phyloP scores from a whole-genome alignment of 2,329 filamentous ascomycete genomes.

The Sarocladium kiliense region DNA sequence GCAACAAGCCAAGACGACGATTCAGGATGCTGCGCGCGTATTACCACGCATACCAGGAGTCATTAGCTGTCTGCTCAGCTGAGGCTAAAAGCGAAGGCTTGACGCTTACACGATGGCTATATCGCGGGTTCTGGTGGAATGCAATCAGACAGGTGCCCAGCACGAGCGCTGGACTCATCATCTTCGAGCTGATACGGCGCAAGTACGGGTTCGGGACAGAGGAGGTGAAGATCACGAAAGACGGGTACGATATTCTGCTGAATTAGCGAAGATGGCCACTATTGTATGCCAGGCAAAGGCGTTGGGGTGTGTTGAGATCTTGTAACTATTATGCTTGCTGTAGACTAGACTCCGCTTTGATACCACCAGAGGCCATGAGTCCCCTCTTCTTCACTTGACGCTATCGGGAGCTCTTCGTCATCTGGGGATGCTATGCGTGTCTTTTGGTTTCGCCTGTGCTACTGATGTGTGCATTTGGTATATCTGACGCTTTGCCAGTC shows the following conservation, averaged over 20 bases:
- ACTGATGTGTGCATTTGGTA: too few species aligned
- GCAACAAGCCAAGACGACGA: slow-evolving; percentile 20
- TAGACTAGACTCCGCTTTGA: slow-evolving; percentile 6
- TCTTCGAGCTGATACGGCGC: slow-evolving; percentile 69
- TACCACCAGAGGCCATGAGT: neutral
- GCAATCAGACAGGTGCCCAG: slow-evolving; percentile 71
- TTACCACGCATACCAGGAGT: slow-evolving; percentile 66
- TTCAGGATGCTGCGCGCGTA: slow-evolving; percentile 59
- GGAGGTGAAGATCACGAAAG: slow-evolving; percentile 59
- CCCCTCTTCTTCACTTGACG: neutral
- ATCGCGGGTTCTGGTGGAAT: slow-evolving; percentile 66
- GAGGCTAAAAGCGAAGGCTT: slow-evolving; percentile 53
- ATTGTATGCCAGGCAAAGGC: neutral
- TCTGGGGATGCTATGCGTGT: too few species aligned
- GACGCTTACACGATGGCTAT: slow-evolving; percentile 59
- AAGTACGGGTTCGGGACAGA: slow-evolving; percentile 64
- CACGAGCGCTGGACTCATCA: slow-evolving; percentile 71
- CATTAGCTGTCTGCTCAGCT: slow-evolving; percentile 53
- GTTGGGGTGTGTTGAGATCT: neutral
- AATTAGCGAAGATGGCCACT: slow-evolving; percentile 20
- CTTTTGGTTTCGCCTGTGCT: too few species aligned
- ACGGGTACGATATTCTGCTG: slow-evolving; percentile 68
- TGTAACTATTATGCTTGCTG: neutral
- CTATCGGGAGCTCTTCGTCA: neutral
- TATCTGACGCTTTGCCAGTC: too few species aligned